These are phyloP conservation scores for Lentinus tigrinus DNA, from an alignment of 768 basidiomycete species.

Conservation along the genomic window DNA sequence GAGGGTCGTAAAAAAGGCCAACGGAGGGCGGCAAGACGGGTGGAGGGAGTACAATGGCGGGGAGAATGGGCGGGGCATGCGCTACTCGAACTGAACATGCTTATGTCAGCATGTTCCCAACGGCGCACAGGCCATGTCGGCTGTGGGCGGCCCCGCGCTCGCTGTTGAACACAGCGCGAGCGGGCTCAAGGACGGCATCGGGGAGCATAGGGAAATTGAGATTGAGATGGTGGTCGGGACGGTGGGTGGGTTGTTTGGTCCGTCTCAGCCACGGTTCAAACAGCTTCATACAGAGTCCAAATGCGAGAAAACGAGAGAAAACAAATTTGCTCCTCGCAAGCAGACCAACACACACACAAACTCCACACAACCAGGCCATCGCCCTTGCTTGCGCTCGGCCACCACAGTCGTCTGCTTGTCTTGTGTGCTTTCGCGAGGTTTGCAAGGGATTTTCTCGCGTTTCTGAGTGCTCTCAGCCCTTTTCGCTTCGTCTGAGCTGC, in stretches of 20 bases:
- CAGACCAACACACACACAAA: constrained; percentile 36
- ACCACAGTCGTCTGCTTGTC: not conserved
- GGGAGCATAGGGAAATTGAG: constrained; percentile 6
- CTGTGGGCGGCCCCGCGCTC: not conserved
- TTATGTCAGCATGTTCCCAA: constrained; percentile 30
- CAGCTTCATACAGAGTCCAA: constrained; percentile 68
- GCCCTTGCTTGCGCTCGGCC: not conserved
- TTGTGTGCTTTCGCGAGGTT: not conserved
- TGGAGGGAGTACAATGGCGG: constrained; percentile 14
- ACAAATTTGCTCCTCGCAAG: constrained; percentile 48
- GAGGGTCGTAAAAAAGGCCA: not conserved
- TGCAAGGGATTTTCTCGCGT: too few species aligned
- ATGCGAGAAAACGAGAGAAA: constrained; percentile 74
- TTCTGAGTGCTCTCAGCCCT: too few species aligned
- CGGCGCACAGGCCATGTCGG: constrained; percentile 27
- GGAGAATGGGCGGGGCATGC: constrained; percentile 22
- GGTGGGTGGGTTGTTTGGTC: constrained; percentile 38
- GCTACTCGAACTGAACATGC: constrained; percentile 20
- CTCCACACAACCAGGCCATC: constrained; percentile 22
- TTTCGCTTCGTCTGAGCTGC: too few species aligned
- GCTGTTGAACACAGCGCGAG: not conserved
- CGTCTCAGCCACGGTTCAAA: constrained; percentile 42
- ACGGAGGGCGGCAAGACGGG: not conserved
- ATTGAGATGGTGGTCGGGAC: constrained; percentile 5
- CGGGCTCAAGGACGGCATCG: constrained; percentile 8